A percentile compares a stretch with the other conserved stretches of the same genome.
These are phyloP conservation scores for Exophiala viscosa DNA, from an alignment of 2,329 filamentous ascomycete genomes.

Conservation along the genomic window DNA sequence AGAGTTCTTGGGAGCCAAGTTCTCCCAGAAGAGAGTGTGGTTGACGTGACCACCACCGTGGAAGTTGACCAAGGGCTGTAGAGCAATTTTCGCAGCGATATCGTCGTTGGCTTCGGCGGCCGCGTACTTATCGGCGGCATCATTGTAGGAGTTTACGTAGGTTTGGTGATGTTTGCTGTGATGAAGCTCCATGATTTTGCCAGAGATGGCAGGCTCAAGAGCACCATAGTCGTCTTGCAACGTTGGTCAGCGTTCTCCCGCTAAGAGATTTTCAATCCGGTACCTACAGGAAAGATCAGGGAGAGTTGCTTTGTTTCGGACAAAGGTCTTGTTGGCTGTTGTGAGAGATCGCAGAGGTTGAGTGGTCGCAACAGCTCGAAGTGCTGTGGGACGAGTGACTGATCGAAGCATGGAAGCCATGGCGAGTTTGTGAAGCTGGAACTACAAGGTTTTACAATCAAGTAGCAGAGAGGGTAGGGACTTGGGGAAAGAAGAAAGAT, in stretches of 20 bases:
- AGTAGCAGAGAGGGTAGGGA: background rate
- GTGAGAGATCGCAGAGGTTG: conserved; percentile 52
- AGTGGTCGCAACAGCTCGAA: conserved; percentile 58
- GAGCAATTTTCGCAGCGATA: conserved; percentile 60
- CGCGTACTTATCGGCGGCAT: conserved; percentile 63
- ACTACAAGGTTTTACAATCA: background rate
- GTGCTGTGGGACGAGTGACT: conserved; percentile 65
- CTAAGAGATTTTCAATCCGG: background rate
- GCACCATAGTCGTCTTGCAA: conserved; percentile 80
- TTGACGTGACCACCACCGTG: conserved; percentile 92
- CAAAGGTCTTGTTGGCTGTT: conserved; percentile 70
- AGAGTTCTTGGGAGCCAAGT: conserved; percentile 58
- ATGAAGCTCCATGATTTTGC: conserved; percentile 92
- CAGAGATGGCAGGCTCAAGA: conserved; percentile 77
- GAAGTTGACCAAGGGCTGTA: conserved; percentile 75
- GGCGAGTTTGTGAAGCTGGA: background rate
- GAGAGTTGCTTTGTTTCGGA: conserved; percentile 84
- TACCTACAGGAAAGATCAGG: conserved; percentile 75
- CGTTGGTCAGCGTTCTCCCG: background rate
- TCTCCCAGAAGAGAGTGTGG: conserved; percentile 83
- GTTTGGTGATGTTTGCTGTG: conserved; percentile 91
- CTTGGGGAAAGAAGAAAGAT: background rate
- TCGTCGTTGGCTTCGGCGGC: conserved; percentile 56
- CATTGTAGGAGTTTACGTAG: conserved; percentile 85
- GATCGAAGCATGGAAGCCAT: conserved; percentile 79